phyloP scores from a whole-genome alignment of 352 stramenopile species.

The Pythium grandisporangium region DNA sequence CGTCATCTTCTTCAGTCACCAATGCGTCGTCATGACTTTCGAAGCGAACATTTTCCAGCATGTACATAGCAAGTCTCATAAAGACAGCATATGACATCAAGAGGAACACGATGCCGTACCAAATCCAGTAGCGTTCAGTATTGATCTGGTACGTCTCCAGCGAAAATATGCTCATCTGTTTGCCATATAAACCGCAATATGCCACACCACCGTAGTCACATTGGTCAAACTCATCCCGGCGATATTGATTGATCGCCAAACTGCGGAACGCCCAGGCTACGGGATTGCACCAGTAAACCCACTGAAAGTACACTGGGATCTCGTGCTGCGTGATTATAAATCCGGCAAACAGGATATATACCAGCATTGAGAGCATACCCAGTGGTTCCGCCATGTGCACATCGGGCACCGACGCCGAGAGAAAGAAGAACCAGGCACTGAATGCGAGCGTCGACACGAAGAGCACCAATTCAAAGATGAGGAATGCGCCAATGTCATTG shows the following conservation, averaged over 20 bases:
- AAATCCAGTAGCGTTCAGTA: constrained; percentile 12
- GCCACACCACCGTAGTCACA: constrained; percentile 15
- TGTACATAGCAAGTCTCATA: constrained; percentile 10
- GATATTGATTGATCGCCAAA: constrained; percentile 19
- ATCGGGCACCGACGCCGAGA: constrained; percentile 12
- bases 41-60: constrained; percentile 21
- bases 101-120: constrained; percentile 14
- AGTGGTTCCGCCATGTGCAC: constrained; percentile 14
- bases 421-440: constrained; percentile 18
- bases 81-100: constrained; percentile 12
- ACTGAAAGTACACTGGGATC: constrained; percentile 25
- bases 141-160: constrained; percentile 11
- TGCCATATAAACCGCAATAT: constrained; percentile 12
- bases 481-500: constrained; percentile 19
- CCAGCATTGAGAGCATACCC: constrained; percentile 9
- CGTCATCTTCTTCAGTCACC: background rate
- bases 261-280: constrained; percentile 19
- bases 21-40: constrained; percentile 11
- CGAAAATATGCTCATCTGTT: constrained; percentile 13
- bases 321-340: constrained; percentile 22
- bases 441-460: constrained; percentile 26
- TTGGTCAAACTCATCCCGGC: constrained; percentile 6
- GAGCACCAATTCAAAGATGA: constrained; percentile 52
- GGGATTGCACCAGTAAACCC: constrained; percentile 39
- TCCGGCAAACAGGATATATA: constrained; percentile 25